Base-by-base conservation (phyloP, 202 grass and related monocot species). In the Saccharum hybrid region DNA sequence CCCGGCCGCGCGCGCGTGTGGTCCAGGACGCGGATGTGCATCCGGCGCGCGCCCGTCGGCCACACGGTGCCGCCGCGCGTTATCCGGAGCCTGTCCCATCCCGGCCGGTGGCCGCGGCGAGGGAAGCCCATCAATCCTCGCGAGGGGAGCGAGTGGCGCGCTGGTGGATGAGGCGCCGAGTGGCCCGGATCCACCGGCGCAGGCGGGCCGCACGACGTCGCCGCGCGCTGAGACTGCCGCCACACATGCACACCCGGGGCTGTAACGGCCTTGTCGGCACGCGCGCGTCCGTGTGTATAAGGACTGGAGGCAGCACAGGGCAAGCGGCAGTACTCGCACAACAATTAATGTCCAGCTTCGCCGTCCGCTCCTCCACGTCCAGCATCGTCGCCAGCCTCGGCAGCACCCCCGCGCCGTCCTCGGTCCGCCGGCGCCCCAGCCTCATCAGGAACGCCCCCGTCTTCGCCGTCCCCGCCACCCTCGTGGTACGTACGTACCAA, bases 361-460 rank as follows among this genome's bases (percentile, higher is more conserved):
- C 87, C 63, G 19, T 60, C 66, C 60, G 60, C 72, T 71, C 48
- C 51, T 22, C 78, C 42, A 52, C 82, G 15, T 26, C 75, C 66
- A 68, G n/a, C n/a, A n/a, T n/a, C n/a, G n/a, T 84, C 73, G 72
- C 72, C 83, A 63, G 80, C 80, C 73, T 83, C 88, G 54, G 66
- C 76, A 84, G 36, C 36, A 37, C 73, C 70, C 63, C 88, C 13
- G 30, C 68, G 7, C 14, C 66, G 15, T 3, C 73, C 4, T 90
- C 77, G 30, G 59, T 16, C 49, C 60, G 60, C 59, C 22, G 8
- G 37, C 77, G 83, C 3, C 88, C 82, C 59, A 87, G 83, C 14
- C 88, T 94, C 79, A 85, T 91, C 83, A 84, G 87, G 63, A 93
- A 82, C 79, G 14, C 62, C 11, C 92, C 92, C 10, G 92, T 94